Evolutionary conservation across 305 asterid genomes (phyloP).

Genomic region (Solanum hybrid): DNA sequence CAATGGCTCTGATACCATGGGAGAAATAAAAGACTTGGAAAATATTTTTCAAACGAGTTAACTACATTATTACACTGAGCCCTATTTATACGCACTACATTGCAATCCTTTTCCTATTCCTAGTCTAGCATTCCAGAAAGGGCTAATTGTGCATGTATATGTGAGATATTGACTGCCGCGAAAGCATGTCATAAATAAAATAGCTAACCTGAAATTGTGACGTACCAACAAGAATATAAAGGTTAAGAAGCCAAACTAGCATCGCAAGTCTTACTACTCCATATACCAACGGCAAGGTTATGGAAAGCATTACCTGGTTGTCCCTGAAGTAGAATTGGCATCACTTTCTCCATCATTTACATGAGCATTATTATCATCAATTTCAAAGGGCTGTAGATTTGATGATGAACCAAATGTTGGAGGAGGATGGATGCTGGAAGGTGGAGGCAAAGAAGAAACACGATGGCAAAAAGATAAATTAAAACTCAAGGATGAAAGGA

Average conservation of each 20-base stretch:
- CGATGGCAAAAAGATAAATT: neutral
- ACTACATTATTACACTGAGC: neutral
- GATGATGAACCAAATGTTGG: conserved; percentile 47
- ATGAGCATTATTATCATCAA: conserved; percentile 16
- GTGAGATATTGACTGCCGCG: neutral
- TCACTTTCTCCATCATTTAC: conserved; percentile 20
- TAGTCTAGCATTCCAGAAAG: neutral
- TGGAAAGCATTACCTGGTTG: neutral
- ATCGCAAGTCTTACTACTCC: neutral
- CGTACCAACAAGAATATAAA: neutral
- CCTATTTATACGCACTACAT: neutral
- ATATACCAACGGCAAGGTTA: neutral
- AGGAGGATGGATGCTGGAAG: conserved; percentile 32
- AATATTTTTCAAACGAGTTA: neutral
- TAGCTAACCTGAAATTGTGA: neutral
- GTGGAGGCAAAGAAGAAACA: neutral
- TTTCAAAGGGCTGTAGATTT: conserved; percentile 32
- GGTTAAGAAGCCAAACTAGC: neutral
- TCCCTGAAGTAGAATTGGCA: conserved; percentile 18
- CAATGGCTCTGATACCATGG: neutral
- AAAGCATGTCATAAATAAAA: neutral
- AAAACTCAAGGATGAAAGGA: neutral
- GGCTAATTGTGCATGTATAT: neutral
- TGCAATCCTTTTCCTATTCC: neutral
- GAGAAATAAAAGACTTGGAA: neutral